Evolutionary conservation across 306 rosid species (phyloP).

Genomic region (Rosa rugosa): DNA sequence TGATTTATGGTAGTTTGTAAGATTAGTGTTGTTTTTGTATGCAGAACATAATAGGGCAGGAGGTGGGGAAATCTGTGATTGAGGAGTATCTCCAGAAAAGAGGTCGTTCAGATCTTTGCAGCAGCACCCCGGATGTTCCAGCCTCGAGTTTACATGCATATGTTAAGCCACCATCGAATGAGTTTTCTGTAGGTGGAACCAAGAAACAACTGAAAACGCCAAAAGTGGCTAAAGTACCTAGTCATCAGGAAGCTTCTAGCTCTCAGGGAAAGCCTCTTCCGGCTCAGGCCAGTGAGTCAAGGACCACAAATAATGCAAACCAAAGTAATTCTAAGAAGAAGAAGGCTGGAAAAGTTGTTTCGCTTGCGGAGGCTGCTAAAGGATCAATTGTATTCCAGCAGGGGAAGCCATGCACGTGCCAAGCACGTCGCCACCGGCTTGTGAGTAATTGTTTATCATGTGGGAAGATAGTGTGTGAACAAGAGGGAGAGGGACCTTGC

Average conservation of each 20-base stretch:
- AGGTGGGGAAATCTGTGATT: conserved; percentile 70
- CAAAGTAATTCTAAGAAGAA: conserved; percentile 74
- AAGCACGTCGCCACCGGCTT: conserved; percentile 76
- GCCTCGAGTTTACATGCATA: conserved; percentile 68
- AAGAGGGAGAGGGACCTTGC: conserved; percentile 99
- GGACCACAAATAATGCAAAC: conserved; percentile 45
- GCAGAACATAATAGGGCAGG: conserved; percentile 91
- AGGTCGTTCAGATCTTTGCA: conserved; percentile 49
- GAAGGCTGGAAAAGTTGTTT: conserved; percentile 73
- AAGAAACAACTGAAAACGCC: conserved; percentile 61
- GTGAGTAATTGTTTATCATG: conserved; percentile 91
- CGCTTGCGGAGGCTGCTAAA: conserved; percentile 89
- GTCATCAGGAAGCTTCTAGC: conserved; percentile 28
- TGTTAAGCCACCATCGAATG: conserved; percentile 77
- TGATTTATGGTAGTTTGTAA: conserved; percentile 7
- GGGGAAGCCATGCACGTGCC: conserved; percentile 87
- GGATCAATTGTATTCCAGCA: conserved; percentile 89
- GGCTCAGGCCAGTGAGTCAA: conserved; percentile 39
- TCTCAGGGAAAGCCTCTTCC: conserved; percentile 42
- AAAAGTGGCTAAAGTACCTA: conserved; percentile 36
- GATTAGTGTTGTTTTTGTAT: conserved; percentile 16
- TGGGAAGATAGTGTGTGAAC: conserved; percentile 94
- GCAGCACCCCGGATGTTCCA: conserved; percentile 35
- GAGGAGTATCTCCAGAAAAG: conserved; percentile 70
- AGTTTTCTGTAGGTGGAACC: conserved; percentile 42